Base-by-base conservation (phyloP, 2,329 filamentous ascomycete genomes). In the Microsporum ferrugineum region DNA sequence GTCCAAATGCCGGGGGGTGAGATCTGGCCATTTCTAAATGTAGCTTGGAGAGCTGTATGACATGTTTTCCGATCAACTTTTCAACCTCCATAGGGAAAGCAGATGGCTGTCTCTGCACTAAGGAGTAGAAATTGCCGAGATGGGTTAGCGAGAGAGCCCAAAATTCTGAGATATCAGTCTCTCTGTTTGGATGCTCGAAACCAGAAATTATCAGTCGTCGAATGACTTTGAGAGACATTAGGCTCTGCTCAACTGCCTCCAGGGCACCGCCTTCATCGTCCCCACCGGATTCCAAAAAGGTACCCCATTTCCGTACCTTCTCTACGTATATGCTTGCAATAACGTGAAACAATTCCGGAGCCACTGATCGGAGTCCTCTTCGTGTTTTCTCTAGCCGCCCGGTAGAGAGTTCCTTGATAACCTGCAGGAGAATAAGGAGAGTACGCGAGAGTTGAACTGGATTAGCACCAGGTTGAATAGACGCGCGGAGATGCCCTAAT, bases 31-130 rank as follows among this genome's bases (percentile, higher is more conserved):
- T 92, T 61, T 90, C 86, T 43, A 95, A 80, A 71, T 97, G 94
- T 2, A 99, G 78, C 73, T 97, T 99, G 2, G 91, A 86, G 57
- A 97, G 86, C 70, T 97, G 91, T 47, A 96, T 76, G 1, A 96
- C 78, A 70, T 96, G 91, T 70, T 91, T 95, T 65, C 88, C 88
- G n/a, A 95, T 77, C 29, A 87, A 70, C 39, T 81, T 82, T 62
- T 83, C 82, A 29, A 84, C 80, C 2, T 76, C 73, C 2, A 75
- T 71, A 1, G 78, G 72, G 1, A 86, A 74, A 2, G 82, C 72
- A 4, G 77, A 75, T n/a, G 79, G 80, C 57, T 84, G 80, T 47
- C 80, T 78, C 65, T 80, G 79, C 58, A 87, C 78, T 62, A 87
- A 82, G 29, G 77, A 76, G 39, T 95, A 81, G 63, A 96, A 86